These are phyloP conservation scores for Tetracladium marchalianum DNA, from an alignment of 495 filamentous ascomycete genomes.

Conservation along the genomic window DNA sequence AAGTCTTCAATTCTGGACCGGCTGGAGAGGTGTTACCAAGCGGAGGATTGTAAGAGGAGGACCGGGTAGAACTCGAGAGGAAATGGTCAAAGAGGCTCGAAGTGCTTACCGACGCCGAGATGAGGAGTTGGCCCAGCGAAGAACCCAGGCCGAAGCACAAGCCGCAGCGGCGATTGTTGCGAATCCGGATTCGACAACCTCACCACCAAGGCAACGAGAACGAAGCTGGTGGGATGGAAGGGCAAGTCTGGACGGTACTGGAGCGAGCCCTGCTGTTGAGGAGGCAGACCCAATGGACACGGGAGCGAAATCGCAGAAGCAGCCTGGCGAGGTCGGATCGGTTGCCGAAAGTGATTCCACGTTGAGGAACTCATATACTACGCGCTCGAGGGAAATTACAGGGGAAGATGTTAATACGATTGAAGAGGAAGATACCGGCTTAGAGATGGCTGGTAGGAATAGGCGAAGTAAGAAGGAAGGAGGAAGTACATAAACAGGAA, in stretches of 20 bases:
- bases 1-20: slow-evolving; percentile 32
- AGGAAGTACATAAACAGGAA: no score
- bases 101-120: slow-evolving; percentile 31
- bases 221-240: slow-evolving; percentile 17
- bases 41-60: slow-evolving; percentile 10
- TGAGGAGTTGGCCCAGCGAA: slow-evolving; percentile 25
- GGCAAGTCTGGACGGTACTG: neutral
- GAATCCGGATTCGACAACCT: slow-evolving; percentile 2
- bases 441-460: no score
- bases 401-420: neutral
- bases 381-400: neutral
- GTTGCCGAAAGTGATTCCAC: neutral
- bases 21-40: slow-evolving; percentile 24
- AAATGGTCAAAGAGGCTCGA: slow-evolving; percentile 34
- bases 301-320: neutral
- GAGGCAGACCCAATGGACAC: neutral
- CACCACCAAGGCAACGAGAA: slow-evolving; percentile 1
- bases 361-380: neutral
- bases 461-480: no score
- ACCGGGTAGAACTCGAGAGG: slow-evolving; percentile 24
- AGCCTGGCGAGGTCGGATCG: neutral
- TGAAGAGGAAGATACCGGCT: no score
- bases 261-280: neutral
- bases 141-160: neutral
- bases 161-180: neutral